Conservation (phyloP, 108 stramenopile genomes). For the Aurantiochytrium sp. region DNA sequence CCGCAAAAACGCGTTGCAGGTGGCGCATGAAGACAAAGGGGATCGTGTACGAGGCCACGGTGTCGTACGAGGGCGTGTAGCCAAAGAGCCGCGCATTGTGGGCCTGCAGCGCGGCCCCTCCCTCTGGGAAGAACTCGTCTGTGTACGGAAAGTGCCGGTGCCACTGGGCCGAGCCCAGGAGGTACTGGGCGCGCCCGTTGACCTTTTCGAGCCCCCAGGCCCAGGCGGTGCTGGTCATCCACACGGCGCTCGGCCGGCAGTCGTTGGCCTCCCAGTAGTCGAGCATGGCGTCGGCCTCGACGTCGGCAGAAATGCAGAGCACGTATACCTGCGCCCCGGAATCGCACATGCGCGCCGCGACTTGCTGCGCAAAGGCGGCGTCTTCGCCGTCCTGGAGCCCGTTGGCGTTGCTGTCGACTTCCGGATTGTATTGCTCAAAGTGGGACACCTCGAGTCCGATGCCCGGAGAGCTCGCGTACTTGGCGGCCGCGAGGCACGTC, state of each 20-base stretch:
- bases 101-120: conserved; percentile 36
- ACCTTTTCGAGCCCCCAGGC: conserved; percentile 45
- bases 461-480: background rate
- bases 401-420: conserved; percentile 40
- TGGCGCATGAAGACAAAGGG: conserved; percentile 44
- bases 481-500: conserved; percentile 50
- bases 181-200: conserved; percentile 39
- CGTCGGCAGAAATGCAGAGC: conserved; percentile 46
- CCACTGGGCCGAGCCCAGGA: conserved; percentile 60
- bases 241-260: conserved; percentile 45
- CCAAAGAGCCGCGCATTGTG: conserved; percentile 26
- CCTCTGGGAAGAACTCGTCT: conserved; percentile 50
- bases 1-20: conserved; percentile 36
- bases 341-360: conserved; percentile 51
- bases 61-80: conserved; percentile 42
- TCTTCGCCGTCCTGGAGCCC: conserved; percentile 43
- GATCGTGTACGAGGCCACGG: conserved; percentile 40
- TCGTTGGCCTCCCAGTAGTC: conserved; percentile 41
- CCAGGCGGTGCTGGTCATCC: conserved; percentile 54
- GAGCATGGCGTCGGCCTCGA: conserved; percentile 44
- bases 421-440: conserved; percentile 43
- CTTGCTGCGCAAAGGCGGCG: conserved; percentile 34
- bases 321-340: background rate
- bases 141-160: conserved; percentile 47
- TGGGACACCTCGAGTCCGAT: conserved; percentile 40